Evolutionary conservation across 345 rosid genomes (phyloP), one percentile per base, ranked within the genome.

Genomic region (Pelargonium nanum): DNA sequence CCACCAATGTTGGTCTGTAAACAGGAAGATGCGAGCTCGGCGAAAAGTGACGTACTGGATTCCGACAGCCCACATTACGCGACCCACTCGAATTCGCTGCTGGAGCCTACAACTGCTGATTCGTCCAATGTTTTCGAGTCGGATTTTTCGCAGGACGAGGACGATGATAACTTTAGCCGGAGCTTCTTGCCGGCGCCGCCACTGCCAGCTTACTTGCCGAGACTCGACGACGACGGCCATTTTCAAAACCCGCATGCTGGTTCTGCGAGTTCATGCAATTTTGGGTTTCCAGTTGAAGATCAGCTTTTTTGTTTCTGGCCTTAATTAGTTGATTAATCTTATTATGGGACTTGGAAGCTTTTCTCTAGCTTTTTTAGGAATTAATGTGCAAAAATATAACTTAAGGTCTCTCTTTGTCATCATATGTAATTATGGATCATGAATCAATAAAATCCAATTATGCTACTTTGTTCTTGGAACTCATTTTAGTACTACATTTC

Each of bases 221-320:
- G 66, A 67, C 65, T 77, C 5, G 80, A 77, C 59, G 70, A 60
- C 1, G 71, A 53, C 19, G 55, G 56, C 58, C 19, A 52, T 44
- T 67, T 63, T 56, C 62, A 59, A 22, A 70, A 73, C 24, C 60
- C 70, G 6, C 65, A 66, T 20, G n/a, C 21, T 40, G 21, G 53
- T 40, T 60, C 40, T 40, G 56, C 70, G 5, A 65, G 8, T 67
- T 71, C 77, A 21, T 70, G 82, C 65, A 75, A 67, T 73, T 71
- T 78, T 67, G 81, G 70, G 52, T 71, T 80, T 70, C 61, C 77
- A 5, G 57, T 52, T 24, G 91, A 79, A 57, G 83, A 85, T 75
- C 85, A 75, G 26, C 76, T 76, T 23, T 72, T 85, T 58, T 83
- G 86, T 84, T 67, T 69, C 19, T 83, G 81, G 75, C 64, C 74